Evolutionary conservation across 2,329 filamentous ascomycete species (phyloP).

Genomic region (Penicillium corylophilum): DNA sequence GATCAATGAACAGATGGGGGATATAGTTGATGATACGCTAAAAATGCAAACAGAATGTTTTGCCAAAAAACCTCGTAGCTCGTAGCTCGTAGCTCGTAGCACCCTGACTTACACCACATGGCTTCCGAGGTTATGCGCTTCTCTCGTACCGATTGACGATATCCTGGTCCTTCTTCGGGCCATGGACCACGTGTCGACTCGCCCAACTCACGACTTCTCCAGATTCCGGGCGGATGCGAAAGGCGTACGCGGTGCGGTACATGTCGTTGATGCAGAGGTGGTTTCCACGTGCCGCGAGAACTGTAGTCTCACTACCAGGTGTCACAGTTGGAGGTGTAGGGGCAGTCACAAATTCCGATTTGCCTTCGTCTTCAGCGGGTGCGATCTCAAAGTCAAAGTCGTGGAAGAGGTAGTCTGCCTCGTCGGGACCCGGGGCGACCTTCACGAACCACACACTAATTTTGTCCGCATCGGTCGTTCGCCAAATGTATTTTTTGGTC

Average conservation of each 20-base stretch:
- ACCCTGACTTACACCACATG: not conserved
- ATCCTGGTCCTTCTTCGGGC: slow-evolving; percentile 47
- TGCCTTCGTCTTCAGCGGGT: not conserved
- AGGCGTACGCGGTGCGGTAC: slow-evolving; percentile 47
- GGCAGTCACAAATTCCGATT: slow-evolving; percentile 19
- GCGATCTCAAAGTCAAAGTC: slow-evolving; percentile 35
- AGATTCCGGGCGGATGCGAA: slow-evolving; percentile 33
- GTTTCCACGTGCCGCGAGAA: slow-evolving; percentile 41
- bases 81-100: not conserved
- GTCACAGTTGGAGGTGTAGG: slow-evolving; percentile 23
- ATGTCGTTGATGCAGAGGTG: slow-evolving; percentile 50
- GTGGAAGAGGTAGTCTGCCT: slow-evolving; percentile 48
- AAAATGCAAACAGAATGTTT: not conserved
- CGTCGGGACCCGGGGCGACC: slow-evolving; percentile 25
- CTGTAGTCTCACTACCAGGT: slow-evolving; percentile 18
- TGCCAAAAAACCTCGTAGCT: not conserved
- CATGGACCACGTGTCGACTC: slow-evolving; percentile 46
- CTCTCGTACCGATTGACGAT: slow-evolving; percentile 42
- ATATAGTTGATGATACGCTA: not conserved
- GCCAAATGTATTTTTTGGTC: slow-evolving; percentile 49
- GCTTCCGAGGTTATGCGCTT: slow-evolving; percentile 5
- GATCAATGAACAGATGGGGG: not conserved
- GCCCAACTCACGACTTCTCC: slow-evolving; percentile 42
- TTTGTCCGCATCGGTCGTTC: slow-evolving; percentile 21
- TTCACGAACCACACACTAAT: slow-evolving; percentile 50